These are phyloP conservation scores for Starmerella geochares DNA, from an alignment of 805 yeast genomes.

Conservation along the genomic window DNA sequence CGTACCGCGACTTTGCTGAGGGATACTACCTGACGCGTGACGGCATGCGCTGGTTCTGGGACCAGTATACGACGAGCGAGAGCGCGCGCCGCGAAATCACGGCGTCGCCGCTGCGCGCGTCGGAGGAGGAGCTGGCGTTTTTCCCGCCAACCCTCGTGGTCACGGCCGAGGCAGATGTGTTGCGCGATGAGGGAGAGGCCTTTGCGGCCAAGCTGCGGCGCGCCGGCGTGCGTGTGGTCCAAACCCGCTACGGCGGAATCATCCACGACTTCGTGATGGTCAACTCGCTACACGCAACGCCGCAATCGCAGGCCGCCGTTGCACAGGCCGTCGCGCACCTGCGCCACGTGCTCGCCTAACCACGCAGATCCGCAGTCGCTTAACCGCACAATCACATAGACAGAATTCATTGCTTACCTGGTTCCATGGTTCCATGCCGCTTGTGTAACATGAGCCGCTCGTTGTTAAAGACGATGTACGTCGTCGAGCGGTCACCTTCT, in stretches of 20 bases:
- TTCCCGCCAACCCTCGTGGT: not conserved
- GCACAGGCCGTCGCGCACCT: not conserved
- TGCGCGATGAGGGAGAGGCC: constrained; percentile 5
- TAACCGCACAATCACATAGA: no score
- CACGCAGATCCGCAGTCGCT: no score
- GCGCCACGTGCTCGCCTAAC: not conserved
- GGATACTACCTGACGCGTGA: constrained; percentile 1
- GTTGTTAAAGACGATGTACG: no score
- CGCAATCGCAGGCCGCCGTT: not conserved
- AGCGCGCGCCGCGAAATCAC: not conserved
- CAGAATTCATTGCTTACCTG: no score
- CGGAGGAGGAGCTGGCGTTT: not conserved
- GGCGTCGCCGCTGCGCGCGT: constrained; percentile 2
- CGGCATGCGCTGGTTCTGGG: constrained; percentile 6
- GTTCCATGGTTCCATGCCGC: no score
- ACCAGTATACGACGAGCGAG: constrained; percentile 3
- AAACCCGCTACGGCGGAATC: not conserved
- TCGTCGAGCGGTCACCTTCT: no score
- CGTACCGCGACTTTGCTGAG: not conserved
- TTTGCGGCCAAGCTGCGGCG: constrained; percentile 3
- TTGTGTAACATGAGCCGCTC: no score
- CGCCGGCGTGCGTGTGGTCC: not conserved
- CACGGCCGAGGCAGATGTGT: not conserved
- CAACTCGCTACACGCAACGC: not conserved
- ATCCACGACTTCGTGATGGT: constrained; percentile 3